Evolutionary conservation across 176 grass and related monocot species (phyloP).

Genomic region (Oryza nivara): DNA sequence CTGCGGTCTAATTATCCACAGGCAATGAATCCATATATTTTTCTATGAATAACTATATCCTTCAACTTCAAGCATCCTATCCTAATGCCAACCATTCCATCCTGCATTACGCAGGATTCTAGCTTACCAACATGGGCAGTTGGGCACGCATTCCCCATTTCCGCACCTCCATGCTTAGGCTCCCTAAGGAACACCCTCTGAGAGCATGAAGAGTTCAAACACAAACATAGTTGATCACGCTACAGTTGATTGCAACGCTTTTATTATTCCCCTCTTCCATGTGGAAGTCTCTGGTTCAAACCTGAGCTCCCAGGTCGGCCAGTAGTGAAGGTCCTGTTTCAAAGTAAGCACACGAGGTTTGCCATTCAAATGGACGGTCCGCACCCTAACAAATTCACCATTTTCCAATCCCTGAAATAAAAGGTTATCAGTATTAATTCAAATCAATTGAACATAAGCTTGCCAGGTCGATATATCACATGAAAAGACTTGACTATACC

Average conservation of each 20-base stretch:
- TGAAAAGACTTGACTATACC: neutral
- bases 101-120: slow-evolving; percentile 26
- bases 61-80: slow-evolving; percentile 27
- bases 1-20: slow-evolving; percentile 17
- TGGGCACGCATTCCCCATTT: slow-evolving; percentile 6
- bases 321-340: slow-evolving; percentile 99
- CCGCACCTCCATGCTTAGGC: slow-evolving; percentile 25
- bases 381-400: slow-evolving; percentile 94
- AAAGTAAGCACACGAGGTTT: slow-evolving; percentile 90
- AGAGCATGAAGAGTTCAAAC: neutral
- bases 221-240: slow-evolving; percentile 35
- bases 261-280: slow-evolving; percentile 85
- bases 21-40: slow-evolving; percentile 44
- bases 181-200: neutral
- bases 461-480: slow-evolving; percentile 7
- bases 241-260: slow-evolving; percentile 57
- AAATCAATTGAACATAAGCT: slow-evolving; percentile 4
- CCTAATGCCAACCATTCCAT: slow-evolving; percentile 30
- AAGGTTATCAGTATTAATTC: slow-evolving; percentile 29
- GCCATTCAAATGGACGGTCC: slow-evolving; percentile 90
- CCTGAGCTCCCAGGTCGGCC: slow-evolving; percentile 94
- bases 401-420: slow-evolving; percentile 77
- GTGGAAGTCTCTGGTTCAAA: slow-evolving; percentile 87
- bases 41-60: slow-evolving; percentile 42
- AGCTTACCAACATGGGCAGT: neutral